Evolutionary conservation across 305 asterid species (phyloP).

Genomic region (Plantago coronopus): DNA sequence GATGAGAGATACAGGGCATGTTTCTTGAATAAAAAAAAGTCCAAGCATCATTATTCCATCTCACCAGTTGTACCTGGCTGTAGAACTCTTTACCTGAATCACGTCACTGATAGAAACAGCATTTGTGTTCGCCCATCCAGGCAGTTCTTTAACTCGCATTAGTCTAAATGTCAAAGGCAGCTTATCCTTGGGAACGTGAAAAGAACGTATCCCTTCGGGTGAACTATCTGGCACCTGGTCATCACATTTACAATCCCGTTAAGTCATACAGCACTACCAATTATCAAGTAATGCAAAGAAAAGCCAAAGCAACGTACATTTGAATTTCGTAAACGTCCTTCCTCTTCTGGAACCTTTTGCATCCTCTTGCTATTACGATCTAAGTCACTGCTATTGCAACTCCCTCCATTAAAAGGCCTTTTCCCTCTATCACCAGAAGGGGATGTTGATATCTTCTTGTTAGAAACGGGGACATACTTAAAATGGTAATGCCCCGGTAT

Average conservation of each 20-base stretch:
- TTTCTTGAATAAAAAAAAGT: slow-evolving; percentile 7
- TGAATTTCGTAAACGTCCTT: slow-evolving; percentile 24
- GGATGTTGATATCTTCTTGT: slow-evolving; percentile 28
- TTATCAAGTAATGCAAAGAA: slow-evolving; percentile 3
- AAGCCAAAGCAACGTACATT: slow-evolving; percentile 30
- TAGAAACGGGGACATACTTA: slow-evolving; percentile 46
- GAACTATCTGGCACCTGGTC: slow-evolving; percentile 27
- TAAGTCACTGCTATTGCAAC: slow-evolving; percentile 29
- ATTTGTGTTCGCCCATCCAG: slow-evolving; percentile 88
- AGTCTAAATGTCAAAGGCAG: slow-evolving; percentile 62
- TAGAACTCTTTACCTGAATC: slow-evolving; percentile 50
- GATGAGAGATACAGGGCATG: slow-evolving; percentile 7
- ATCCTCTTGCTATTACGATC: slow-evolving; percentile 44
- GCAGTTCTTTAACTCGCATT: slow-evolving; percentile 69
- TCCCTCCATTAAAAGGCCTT: slow-evolving; percentile 50
- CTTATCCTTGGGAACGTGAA: slow-evolving; percentile 48
- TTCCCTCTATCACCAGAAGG: slow-evolving; percentile 34
- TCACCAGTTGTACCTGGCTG: slow-evolving; percentile 3
- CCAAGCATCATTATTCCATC: slow-evolving; percentile 11
- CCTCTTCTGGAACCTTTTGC: slow-evolving; percentile 43
- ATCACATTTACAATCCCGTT: slow-evolving; percentile 22
- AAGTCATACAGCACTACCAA: slow-evolving; percentile 19
- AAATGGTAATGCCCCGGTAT: slow-evolving; percentile 86
- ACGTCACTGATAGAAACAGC: slow-evolving; percentile 81
- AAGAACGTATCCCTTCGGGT: slow-evolving; percentile 46